Evolutionary conservation across 495 filamentous ascomycete species (phyloP).

Genomic region (Tuber borchii): DNA sequence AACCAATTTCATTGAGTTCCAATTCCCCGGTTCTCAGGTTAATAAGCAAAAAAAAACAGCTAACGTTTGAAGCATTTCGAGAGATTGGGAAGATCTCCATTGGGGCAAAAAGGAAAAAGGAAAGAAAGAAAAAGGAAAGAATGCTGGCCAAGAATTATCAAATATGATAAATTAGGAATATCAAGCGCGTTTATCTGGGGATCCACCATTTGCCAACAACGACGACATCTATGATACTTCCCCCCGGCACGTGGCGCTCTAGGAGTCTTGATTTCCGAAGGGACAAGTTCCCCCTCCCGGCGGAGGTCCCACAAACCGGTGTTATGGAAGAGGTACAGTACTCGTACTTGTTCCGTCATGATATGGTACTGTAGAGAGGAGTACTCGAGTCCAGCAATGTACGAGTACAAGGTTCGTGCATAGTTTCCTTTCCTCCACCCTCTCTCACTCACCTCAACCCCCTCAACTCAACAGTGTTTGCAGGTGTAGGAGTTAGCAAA

Average conservation of each 20-base stretch:
- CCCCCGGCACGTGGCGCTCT: background rate
- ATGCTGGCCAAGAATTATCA: background rate
- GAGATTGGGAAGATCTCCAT: background rate
- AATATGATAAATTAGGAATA: background rate
- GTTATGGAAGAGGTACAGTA: background rate
- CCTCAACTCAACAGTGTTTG: background rate
- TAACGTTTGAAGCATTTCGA: background rate
- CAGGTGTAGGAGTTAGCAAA: background rate
- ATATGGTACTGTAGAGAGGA: background rate
- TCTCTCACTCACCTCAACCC: background rate
- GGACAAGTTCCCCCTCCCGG: background rate
- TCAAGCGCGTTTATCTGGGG: background rate
- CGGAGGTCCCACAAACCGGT: background rate
- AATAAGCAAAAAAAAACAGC: background rate
- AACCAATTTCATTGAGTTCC: background rate
- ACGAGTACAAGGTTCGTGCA: no score
- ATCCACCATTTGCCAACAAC: background rate
- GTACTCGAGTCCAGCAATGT: no score
- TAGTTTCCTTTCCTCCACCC: no score
- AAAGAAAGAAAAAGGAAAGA: background rate
- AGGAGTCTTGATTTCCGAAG: background rate
- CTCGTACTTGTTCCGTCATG: background rate
- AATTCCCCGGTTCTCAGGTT: background rate
- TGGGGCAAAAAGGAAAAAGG: background rate
- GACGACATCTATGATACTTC: background rate